Evolutionary conservation across 1,284 basidiomycete species (phyloP), one percentile per base, ranked within the genome.

Genomic region (Microbotryomycetes sp.): DNA sequence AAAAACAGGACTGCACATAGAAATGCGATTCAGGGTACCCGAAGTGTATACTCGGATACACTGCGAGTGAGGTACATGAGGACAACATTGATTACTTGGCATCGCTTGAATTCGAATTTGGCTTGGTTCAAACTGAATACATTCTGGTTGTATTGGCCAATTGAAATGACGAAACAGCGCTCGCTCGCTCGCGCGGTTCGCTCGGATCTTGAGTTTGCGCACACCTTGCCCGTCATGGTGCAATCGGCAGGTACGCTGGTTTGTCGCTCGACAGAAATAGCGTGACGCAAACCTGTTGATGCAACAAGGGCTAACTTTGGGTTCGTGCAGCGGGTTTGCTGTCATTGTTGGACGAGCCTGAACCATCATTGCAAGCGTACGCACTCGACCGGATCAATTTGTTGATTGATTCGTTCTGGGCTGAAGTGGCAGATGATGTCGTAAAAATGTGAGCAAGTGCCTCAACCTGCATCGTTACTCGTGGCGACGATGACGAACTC

Each of bases 401-500:
- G 26, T 83, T 96, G 57, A 89, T 97, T 9, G 84, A 91, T 48
- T 86, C 90, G 72, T 96, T 96, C 77, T 97, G 93, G 92, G 87
- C 92, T 57, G 93, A 97, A 81, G 93, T 97, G 74, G 92, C 90
- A 72, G 93, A 97, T 76, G 85, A 90, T 75, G 86, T 97, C 70
- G 82, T 88, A 45, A 80, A 85, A 64, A 90, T 97, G 92, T 90
- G 74, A 73, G 88, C 82, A 53, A 62, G 57, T 3, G 23, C 1
- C 30, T 3, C 23, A 28, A 19, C 25, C 26, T 25, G 15, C 23
- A 19, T 4, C 55, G 29, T 50, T 42, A 45, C 26, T 28, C 6
- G 16, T 47, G 30, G 3, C 15, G 23, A 19, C 51, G n/a, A 29
- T 29, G 19, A 25, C 12, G 14, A 50, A 45, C 54, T 22, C 6